Conservation (phyloP, 495 filamentous ascomycete genomes). For the Aspergillus nanangensis region DNA sequence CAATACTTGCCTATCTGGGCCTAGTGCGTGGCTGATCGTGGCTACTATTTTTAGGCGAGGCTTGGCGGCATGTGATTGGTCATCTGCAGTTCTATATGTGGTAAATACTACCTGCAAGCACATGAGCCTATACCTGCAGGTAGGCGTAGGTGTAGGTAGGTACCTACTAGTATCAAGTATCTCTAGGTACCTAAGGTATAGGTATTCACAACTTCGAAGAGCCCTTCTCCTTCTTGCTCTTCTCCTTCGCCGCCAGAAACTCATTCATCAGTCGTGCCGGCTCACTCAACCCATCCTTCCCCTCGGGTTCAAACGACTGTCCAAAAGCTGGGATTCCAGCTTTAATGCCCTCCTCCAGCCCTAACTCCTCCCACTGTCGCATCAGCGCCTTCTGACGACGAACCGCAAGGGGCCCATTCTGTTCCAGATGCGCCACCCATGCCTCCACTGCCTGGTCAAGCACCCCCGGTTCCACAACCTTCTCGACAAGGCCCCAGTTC, state of each 20-base stretch:
- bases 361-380: conserved; percentile 17
- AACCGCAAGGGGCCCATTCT: conserved; percentile 20
- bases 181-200: too few species aligned
- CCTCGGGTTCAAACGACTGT: conserved; percentile 12
- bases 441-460: conserved; percentile 21
- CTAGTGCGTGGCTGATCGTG: conserved; percentile 11
- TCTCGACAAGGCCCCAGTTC: conserved; percentile 21
- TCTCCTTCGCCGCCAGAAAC: conserved; percentile 11
- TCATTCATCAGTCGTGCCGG: conserved; percentile 14
- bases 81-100: not conserved
- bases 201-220: too few species aligned
- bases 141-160: too few species aligned
- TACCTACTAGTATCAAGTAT: too few species aligned
- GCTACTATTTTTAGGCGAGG: conserved; percentile 15
- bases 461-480: conserved; percentile 13
- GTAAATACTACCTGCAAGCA: too few species aligned
- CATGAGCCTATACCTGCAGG: too few species aligned
- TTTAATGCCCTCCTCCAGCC: conserved; percentile 13
- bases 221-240: not conserved
- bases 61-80: not conserved
- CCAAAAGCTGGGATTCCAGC: conserved; percentile 19
- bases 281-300: conserved; percentile 1
- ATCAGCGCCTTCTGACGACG: conserved; percentile 22
- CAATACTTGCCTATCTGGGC: conserved; percentile 10
- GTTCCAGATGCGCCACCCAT: conserved; percentile 18